Evolutionary conservation across 2,329 filamentous ascomycete genomes (phyloP).

Genomic region (Sarocladium brachiariae): DNA sequence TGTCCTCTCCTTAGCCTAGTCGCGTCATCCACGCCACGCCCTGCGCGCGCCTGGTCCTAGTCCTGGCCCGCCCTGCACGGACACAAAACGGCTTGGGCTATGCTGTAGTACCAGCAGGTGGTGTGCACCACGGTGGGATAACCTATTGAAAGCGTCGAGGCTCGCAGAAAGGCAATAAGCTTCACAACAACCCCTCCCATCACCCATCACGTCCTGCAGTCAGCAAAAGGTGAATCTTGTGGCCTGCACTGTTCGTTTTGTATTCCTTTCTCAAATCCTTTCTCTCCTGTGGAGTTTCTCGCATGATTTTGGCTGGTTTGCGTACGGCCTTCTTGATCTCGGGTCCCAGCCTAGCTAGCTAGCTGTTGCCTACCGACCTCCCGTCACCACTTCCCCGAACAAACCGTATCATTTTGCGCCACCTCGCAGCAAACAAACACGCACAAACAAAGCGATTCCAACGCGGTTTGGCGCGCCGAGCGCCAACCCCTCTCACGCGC

Average conservation of each 20-base stretch:
- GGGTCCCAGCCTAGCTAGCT: not conserved
- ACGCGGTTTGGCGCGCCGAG: constrained; percentile 18
- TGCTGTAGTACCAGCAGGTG: too few species aligned
- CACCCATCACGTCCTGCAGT: not conserved
- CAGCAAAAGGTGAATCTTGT: not conserved
- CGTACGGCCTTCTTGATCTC: not conserved
- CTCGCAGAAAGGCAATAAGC: not conserved
- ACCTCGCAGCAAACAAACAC: not conserved
- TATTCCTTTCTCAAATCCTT: too few species aligned
- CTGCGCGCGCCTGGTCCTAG: not conserved
- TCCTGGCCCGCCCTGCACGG: not conserved
- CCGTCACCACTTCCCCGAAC: not conserved
- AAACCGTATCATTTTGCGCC: not conserved
- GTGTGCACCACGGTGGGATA: not conserved
- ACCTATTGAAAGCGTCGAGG: not conserved
- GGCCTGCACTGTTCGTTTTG: too few species aligned
- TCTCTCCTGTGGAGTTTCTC: too few species aligned
- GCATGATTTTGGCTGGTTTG: too few species aligned
- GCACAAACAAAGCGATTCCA: not conserved
- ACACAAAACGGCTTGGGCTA: too few species aligned
- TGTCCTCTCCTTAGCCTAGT: too few species aligned
- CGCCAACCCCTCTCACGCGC: not conserved
- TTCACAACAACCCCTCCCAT: not conserved
- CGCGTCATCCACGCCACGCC: constrained; percentile 2
- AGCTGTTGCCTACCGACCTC: not conserved